Base-by-base conservation (phyloP, 2,329 filamentous ascomycete genomes). In the Cladophialophora carrionii region DNA sequence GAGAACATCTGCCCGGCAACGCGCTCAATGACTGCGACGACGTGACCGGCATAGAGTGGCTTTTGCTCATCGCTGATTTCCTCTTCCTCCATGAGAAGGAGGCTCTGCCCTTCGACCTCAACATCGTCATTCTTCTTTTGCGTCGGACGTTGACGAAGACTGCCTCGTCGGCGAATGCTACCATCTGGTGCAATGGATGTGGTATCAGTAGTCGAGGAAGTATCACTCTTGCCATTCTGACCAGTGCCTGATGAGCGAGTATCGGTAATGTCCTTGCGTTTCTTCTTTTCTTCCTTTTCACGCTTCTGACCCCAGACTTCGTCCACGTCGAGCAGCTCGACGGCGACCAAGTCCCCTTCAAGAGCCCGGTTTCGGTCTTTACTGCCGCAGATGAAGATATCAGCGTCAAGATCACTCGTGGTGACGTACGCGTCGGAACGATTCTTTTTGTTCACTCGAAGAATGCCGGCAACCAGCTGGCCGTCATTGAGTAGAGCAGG, bases 51-150 rank as follows among this genome's bases (percentile, higher is more conserved):
- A 75, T 97, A 99, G 6, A 99, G 84, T 10, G 95, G 95, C 82
- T 99, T 99, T 78, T 96, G 91, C 76, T 98, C 95, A 74, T 99
- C 95, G 72, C 91, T 98, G 78, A 99, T 97, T 77, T 99, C 95
- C 76, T 99, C 95, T 76, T 99, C 95, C 75, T 99, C 95, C 70
- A 98, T 95, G 20, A 99, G 87, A 24, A 99, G 88, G 64, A 99
- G 85, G 76, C 94, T 98, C 79, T 99, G 95, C 29, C 95, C 95
- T 77, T 99, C 95, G 31, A 99, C 95, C 78, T 99, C 95, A 29
- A 99, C 95, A 77, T 99, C 95, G 72, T 99, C 95, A 70, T 99
- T 99, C 87, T 99, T 99, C 88, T 99, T 99, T 80, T 99, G 95
- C 0, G 94, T 98, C 8, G 95, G 95, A 61, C 95, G 90, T 81